These are phyloP conservation scores for Crepidotus variabilis DNA, from an alignment of 768 basidiomycete genomes.

Conservation along the genomic window DNA sequence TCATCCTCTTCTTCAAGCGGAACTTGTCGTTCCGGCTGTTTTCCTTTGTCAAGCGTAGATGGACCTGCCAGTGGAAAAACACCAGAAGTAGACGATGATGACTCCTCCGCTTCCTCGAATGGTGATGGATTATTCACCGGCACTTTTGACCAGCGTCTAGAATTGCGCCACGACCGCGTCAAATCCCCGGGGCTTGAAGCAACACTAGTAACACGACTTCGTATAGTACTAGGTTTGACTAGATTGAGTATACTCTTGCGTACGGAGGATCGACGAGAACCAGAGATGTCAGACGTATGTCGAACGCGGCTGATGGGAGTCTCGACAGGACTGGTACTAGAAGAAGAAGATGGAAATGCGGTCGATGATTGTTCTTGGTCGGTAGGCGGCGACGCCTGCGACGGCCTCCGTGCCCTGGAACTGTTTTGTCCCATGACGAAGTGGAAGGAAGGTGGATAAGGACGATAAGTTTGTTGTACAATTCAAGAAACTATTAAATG, in stretches of 20 bases:
- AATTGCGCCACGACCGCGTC: conserved; percentile 20
- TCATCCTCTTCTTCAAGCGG: conserved; percentile 12
- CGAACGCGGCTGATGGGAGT: conserved; percentile 1
- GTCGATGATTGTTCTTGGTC: conserved; percentile 1
- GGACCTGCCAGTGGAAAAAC: conserved; percentile 11
- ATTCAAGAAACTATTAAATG: conserved; percentile 2
- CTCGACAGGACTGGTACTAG: not conserved
- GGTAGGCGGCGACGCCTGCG: not conserved
- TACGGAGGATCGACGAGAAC: conserved; percentile 19
- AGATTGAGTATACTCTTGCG: conserved; percentile 21
- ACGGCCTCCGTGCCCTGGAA: conserved; percentile 3
- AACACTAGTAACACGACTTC: conserved; percentile 13
- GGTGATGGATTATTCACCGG: conserved; percentile 15
- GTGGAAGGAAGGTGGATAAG: not conserved
- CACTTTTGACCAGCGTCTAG: conserved; percentile 30
- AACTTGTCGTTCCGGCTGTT: conserved; percentile 12
- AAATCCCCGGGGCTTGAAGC: conserved; percentile 11
- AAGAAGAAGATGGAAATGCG: not conserved
- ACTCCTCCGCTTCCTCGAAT: not conserved
- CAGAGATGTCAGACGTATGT: conserved; percentile 11
- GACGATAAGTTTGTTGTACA: not conserved
- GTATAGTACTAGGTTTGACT: conserved; percentile 18
- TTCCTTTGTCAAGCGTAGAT: conserved; percentile 18
- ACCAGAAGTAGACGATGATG: conserved; percentile 9
- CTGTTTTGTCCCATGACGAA: conserved; percentile 9